Evolutionary conservation across 768 basidiomycete genomes (phyloP), one percentile per base, ranked within the genome.

Genomic region (Auriculariales sp.): DNA sequence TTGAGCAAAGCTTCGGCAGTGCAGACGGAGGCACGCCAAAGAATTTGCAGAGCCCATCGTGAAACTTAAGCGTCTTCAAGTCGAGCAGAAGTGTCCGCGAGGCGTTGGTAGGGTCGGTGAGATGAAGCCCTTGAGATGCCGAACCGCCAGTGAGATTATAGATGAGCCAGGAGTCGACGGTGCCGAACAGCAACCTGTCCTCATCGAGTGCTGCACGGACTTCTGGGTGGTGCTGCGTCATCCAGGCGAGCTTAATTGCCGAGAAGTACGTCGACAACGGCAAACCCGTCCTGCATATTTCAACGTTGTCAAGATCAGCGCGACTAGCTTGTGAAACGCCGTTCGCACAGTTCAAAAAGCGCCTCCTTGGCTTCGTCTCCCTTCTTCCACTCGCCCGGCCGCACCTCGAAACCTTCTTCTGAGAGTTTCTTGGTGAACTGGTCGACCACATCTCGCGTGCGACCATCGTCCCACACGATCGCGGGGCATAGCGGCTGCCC

Each of bases 201-300:
- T 75, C 66, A 32, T 83, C 78, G 59, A 92, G 82, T 0, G 95
- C 93, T 35, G 75, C 71, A 29, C 71, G 64, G 49, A 98, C 90
- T 28, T 79, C 77, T 3, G 74, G n/a, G 59, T 83, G 66, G 61
- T 97, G 79, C 62, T 94, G 86, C 53, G 94, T 78, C 85, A 99
- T 90, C 94, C n/a, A 99, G 39, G 86, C 78, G 54, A 95, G 72
- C 67, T 97, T 98, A 63, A 95, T 83, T 15, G 84, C 94, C 22
- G 93, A 95, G 68, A 99, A 99, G 68, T 99, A 99, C 0, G 94
- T 98, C 14, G 93, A 95, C 6, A 97, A 72, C n/a, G 85, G 87
- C 32, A 95, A 76, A 29, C 93, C 93, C 45, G 91, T 93, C 53
- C 88, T 94, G 55, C 27, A 30, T 46, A 28, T 44, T n/a, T n/a